Evolutionary conservation across 1,284 basidiomycete genomes (phyloP).

Genomic region (Phaffia rhodozyma): DNA sequence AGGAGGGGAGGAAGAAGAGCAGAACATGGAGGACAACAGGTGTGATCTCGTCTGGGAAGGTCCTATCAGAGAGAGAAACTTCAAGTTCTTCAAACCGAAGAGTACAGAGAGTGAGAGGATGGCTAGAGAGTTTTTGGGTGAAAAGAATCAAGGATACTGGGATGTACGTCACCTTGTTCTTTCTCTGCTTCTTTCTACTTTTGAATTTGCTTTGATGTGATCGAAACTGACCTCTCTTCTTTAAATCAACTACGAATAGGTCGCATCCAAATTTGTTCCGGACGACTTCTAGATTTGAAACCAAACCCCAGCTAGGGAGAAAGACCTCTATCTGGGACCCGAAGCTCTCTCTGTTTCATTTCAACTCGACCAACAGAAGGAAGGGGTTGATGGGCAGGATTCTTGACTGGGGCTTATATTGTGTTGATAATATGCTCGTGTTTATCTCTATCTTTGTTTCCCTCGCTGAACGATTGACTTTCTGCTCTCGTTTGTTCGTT

Average conservation of each 20-base stretch:
- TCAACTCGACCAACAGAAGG: no score
- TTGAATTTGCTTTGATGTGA: background rate
- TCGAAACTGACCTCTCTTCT: background rate
- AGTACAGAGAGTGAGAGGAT: slow-evolving; percentile 71
- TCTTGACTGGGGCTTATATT: no score
- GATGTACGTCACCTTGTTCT: slow-evolving; percentile 38
- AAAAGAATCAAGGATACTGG: slow-evolving; percentile 78
- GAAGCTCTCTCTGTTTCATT: no score
- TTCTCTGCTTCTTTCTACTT: background rate
- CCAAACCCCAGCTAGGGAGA: background rate
- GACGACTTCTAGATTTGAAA: background rate
- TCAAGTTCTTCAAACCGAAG: slow-evolving; percentile 67
- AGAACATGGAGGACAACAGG: slow-evolving; percentile 64
- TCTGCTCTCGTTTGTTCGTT: no score
- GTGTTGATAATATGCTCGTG: no score
- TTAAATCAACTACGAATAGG: background rate
- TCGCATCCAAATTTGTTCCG: background rate
- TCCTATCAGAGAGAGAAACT: slow-evolving; percentile 65
- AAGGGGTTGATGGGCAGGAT: no score
- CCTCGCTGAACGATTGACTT: no score
- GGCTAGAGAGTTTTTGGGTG: slow-evolving; percentile 73
- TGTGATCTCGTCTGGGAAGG: slow-evolving; percentile 93
- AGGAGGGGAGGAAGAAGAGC: slow-evolving; percentile 26
- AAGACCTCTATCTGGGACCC: background rate
- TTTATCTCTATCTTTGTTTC: no score